A percentile compares a stretch with the other conserved stretches of the same genome.
Conservation (phyloP, 2,329 filamentous ascomycete genomes). For the Epichloe gansuensis region DNA sequence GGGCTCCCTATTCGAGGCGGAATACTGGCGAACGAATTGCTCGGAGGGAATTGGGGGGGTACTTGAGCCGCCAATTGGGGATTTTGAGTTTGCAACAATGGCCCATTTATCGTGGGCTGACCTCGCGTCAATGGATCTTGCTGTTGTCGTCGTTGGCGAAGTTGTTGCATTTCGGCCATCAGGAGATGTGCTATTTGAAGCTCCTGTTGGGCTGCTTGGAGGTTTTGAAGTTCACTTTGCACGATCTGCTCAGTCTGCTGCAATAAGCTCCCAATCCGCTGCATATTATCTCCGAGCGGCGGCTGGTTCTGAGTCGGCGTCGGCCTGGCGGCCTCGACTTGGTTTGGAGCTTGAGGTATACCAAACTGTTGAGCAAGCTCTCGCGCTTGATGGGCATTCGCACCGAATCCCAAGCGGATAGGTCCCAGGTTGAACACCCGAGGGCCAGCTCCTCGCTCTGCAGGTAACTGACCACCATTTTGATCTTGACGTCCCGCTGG, state of each 20-base stretch:
- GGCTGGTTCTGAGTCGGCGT: constrained; percentile 9
- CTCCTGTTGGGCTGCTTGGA: constrained; percentile 55
- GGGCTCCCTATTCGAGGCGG: constrained; percentile 27
- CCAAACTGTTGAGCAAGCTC: constrained; percentile 55
- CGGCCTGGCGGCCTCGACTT: constrained; percentile 11
- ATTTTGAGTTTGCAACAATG: constrained; percentile 7
- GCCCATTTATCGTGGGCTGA: constrained; percentile 7
- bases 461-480: constrained; percentile 10
- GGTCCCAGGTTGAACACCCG: constrained; percentile 63
- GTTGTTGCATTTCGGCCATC: constrained; percentile 51
- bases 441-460: constrained; percentile 26
- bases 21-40: constrained; percentile 12
- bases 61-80: constrained; percentile 9
- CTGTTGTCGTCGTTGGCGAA: constrained; percentile 40
- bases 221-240: constrained; percentile 48
- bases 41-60: constrained; percentile 10
- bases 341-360: constrained; percentile 20
- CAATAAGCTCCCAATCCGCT: constrained; percentile 46
- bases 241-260: constrained; percentile 56
- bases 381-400: constrained; percentile 52
- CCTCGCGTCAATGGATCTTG: constrained; percentile 16
- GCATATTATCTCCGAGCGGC: constrained; percentile 18
- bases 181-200: constrained; percentile 54
- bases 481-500: constrained; percentile 6
- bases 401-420: constrained; percentile 63